Percentiles rank a stretch among this genome's conserved stretches.
Conservation (phyloP, 345 rosid species). For the Sisymbrium irio region DNA sequence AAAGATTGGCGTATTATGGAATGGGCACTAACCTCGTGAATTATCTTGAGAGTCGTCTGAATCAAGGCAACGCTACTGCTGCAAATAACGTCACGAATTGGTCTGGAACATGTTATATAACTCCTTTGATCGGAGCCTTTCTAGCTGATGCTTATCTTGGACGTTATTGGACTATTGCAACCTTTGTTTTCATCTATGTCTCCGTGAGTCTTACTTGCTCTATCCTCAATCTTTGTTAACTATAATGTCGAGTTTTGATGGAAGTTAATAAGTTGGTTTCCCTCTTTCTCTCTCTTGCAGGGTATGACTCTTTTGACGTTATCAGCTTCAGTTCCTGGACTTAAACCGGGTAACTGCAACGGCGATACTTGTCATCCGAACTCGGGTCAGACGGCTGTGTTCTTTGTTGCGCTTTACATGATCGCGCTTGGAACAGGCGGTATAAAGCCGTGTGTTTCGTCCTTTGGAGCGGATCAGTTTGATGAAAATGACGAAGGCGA, state of each 20-base stretch:
- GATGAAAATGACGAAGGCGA: conserved; percentile 77
- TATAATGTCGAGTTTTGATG: not conserved
- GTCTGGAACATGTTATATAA: conserved; percentile 91
- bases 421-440: conserved; percentile 97
- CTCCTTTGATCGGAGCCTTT: conserved; percentile 91
- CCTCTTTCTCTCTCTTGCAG: conserved; percentile 33
- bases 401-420: conserved; percentile 72
- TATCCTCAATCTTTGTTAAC: not conserved
- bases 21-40: conserved; percentile 95
- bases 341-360: conserved; percentile 57
- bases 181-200: conserved; percentile 67
- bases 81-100: conserved; percentile 85
- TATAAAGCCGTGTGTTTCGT: conserved; percentile 95
- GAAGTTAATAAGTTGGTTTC: not conserved
- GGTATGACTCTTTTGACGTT: conserved; percentile 91
- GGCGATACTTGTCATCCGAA: conserved; percentile 57
- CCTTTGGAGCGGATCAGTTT: conserved; percentile 96
- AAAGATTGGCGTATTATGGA: conserved; percentile 98
- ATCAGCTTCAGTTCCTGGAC: conserved; percentile 71
- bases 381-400: conserved; percentile 44
- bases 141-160: conserved; percentile 93
- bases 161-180: conserved; percentile 83
- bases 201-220: conserved; percentile 51
- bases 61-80: conserved; percentile 74
- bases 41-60: conserved; percentile 60